Evolutionary conservation across 2,329 filamentous ascomycete genomes (phyloP).

Genomic region (Aspergillus sp.): DNA sequence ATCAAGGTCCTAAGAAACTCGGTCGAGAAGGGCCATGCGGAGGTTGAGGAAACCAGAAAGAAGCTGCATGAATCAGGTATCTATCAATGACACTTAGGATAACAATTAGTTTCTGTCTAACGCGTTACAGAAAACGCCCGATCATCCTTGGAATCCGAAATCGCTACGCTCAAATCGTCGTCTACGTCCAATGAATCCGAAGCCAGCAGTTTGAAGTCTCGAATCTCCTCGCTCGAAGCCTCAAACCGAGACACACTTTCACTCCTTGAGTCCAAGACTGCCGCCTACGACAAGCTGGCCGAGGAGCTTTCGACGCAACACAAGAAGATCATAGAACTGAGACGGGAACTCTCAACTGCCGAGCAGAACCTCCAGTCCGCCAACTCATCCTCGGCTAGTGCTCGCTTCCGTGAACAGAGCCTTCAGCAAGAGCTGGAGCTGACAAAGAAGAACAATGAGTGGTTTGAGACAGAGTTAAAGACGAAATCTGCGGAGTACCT

Average conservation of each 20-base stretch:
- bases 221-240: slow-evolving; percentile 78
- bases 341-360: slow-evolving; percentile 70
- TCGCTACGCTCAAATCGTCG: slow-evolving; percentile 69
- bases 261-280: slow-evolving; percentile 82
- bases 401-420: slow-evolving; percentile 85
- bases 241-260: slow-evolving; percentile 87
- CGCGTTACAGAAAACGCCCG: slow-evolving; percentile 61
- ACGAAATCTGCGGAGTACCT: slow-evolving; percentile 80
- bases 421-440: slow-evolving; percentile 86
- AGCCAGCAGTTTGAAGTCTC: slow-evolving; percentile 68
- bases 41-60: slow-evolving; percentile 71
- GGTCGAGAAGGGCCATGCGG: slow-evolving; percentile 74
- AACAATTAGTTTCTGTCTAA: slow-evolving; percentile 10
- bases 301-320: slow-evolving; percentile 85
- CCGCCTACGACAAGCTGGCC: slow-evolving; percentile 75
- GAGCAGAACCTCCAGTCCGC: slow-evolving; percentile 80
- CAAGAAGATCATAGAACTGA: slow-evolving; percentile 75
- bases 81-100: not conserved
- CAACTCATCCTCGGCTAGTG: slow-evolving; percentile 69
- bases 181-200: slow-evolving; percentile 60
- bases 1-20: slow-evolving; percentile 73
- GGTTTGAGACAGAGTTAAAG: slow-evolving; percentile 86
- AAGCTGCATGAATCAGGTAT: slow-evolving; percentile 78
- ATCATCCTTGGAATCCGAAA: slow-evolving; percentile 70
- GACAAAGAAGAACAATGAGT: slow-evolving; percentile 83